Percentiles rank a stretch among this genome's conserved stretches.
These are phyloP conservation scores for Dothideomycetes sp. DNA, from an alignment of 2,329 filamentous ascomycete species.

Conservation along the genomic window DNA sequence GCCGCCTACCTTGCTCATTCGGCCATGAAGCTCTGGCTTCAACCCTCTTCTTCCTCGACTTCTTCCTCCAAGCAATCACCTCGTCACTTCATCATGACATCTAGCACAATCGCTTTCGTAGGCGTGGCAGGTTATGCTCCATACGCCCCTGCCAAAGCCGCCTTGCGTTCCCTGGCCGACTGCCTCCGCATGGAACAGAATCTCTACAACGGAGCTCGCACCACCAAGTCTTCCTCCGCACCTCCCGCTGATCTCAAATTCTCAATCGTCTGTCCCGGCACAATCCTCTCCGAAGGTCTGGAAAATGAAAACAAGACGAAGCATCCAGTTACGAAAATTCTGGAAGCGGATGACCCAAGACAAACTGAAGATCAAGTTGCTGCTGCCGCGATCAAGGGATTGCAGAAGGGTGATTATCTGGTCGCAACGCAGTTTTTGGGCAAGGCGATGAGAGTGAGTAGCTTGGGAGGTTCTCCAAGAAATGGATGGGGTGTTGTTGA, in stretches of 20 bases:
- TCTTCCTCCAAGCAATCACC: slow-evolving; percentile 35
- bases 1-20: slow-evolving; percentile 78
- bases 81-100: slow-evolving; percentile 81
- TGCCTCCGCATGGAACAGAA: slow-evolving; percentile 73
- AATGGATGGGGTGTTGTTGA: slow-evolving; percentile 44
- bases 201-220: slow-evolving; percentile 64
- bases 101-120: slow-evolving; percentile 65
- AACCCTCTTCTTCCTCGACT: slow-evolving; percentile 31
- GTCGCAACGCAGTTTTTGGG: slow-evolving; percentile 69
- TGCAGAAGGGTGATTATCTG: slow-evolving; percentile 74
- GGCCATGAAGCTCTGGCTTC: slow-evolving; percentile 65
- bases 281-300: slow-evolving; percentile 68
- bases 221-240: slow-evolving; percentile 29
- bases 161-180: slow-evolving; percentile 74
- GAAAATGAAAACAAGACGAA: slow-evolving; percentile 70
- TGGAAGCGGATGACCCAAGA: slow-evolving; percentile 75
- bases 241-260: slow-evolving; percentile 60
- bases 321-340: slow-evolving; percentile 64
- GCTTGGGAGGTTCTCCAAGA: slow-evolving; percentile 44
- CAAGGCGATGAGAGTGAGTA: slow-evolving; percentile 56
- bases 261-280: slow-evolving; percentile 75
- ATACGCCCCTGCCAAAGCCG: slow-evolving; percentile 78
- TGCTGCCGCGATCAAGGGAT: slow-evolving; percentile 53
- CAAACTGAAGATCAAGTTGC: slow-evolving; percentile 76
- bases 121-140: slow-evolving; percentile 72